Evolutionary conservation across 2,329 filamentous ascomycete genomes (phyloP), one percentile per base, ranked within the genome.

Genomic region (Sporothrix brasiliensis): DNA sequence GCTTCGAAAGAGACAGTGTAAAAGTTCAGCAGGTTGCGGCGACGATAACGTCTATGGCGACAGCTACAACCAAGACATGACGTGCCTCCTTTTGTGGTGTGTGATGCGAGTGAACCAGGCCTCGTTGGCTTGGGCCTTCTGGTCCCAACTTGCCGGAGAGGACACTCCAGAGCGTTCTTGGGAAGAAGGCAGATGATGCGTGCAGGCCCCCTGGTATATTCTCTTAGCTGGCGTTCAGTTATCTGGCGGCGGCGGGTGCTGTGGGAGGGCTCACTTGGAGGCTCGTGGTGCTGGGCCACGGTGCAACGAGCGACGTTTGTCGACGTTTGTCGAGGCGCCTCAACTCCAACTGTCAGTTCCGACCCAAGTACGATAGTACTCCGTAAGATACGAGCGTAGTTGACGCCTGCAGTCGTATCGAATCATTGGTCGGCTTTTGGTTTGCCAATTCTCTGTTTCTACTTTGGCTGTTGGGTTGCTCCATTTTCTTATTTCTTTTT

Each of bases 231-330:
- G 53, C 14, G 41, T 14, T 47, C 41, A 14, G 11, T 11, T 47
- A 14, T 16, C 6, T n/a, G 30, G 16, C 16, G 27, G 54, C 54
- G 30, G 54, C 54, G 54, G 54, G 54, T 16, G 27, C 56, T 60
- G 30, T 41, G 16, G 34, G 6, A 7, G 34, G 34, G 34, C 34
- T 34, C 34, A 34, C 34, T 34, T 6, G 34, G 56, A 60, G 56
- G 56, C 56, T 60, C 56, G 56, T 60, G 56, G 56, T 60, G 56
- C 56, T 41, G 56, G 56, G 34, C 34, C 34, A 34, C 30, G 34
- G 34, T 7, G 6, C 34, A 9, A 30, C 27, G 34, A 34, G 34
- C 6, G 34, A 34, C 3, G 34, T 34, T 34, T 34, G 30, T 34
- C 30, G 30, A 34, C 4, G 30, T 34, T 34, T 34, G 34, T 34